These are phyloP conservation scores for Madurella fahalii DNA, from an alignment of 2,329 filamentous ascomycete genomes.

Conservation along the genomic window DNA sequence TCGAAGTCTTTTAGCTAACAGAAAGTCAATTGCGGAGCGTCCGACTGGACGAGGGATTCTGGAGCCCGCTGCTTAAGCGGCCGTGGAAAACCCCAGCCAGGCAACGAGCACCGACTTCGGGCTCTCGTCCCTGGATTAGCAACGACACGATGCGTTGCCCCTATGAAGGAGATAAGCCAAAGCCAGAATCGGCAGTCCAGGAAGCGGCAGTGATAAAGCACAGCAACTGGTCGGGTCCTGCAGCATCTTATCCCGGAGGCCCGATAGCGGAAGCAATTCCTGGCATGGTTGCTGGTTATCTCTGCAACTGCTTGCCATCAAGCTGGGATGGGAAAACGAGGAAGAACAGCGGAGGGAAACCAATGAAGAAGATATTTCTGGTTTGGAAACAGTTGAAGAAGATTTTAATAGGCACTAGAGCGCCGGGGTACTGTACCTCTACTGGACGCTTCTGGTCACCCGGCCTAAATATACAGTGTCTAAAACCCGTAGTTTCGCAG, in stretches of 20 bases:
- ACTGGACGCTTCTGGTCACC: too few relatives aligned
- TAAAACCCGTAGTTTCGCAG: too few relatives aligned
- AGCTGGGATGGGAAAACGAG: background rate
- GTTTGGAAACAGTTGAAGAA: too few relatives aligned
- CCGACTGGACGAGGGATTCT: constrained; percentile 20
- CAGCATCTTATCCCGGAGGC: background rate
- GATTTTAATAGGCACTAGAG: too few relatives aligned
- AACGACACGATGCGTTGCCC: constrained; percentile 9
- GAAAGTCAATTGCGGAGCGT: constrained; percentile 24
- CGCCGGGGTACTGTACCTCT: too few relatives aligned
- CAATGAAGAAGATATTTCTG: too few relatives aligned
- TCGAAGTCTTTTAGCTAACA: constrained; percentile 24
- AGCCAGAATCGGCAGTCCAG: constrained; percentile 4
- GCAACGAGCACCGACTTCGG: constrained; percentile 22
- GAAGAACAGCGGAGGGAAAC: too few relatives aligned
- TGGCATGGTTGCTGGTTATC: too few relatives aligned
- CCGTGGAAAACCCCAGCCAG: background rate
- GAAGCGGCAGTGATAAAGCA: background rate
- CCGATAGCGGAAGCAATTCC: constrained; percentile 10
- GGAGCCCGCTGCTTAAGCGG: constrained; percentile 15
- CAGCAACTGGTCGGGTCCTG: background rate
- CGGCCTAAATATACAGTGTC: too few relatives aligned
- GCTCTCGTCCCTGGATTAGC: constrained; percentile 1
- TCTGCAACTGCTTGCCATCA: background rate
- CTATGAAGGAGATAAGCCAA: constrained; percentile 13